Base-by-base conservation (phyloP, 805 yeast genomes). In the Kregervanrija pseudodelftensis region DNA sequence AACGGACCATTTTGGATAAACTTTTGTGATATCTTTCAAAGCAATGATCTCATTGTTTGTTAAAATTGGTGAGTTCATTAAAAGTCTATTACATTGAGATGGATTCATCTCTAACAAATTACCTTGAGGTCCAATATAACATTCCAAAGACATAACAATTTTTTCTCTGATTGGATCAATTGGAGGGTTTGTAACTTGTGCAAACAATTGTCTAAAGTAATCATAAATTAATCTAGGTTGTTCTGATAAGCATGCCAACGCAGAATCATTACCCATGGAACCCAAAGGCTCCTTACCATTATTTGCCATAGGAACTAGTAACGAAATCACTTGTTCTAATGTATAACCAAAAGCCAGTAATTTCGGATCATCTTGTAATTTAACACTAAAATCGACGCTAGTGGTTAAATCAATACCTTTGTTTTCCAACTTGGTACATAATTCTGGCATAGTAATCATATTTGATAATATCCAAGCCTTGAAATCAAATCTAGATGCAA, bases 41-140 rank as follows among this genome's bases (percentile, higher is more conserved):
- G 97, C 95, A 38, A 67, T 68, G 55, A 89, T 76, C 64, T 93
- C 95, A 50, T 74, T 69, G 61, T 80, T 74, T 17, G 85, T 72
- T 55, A 91, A 69, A 37, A 91, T 79, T 46, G 99, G 99, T 17
- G 96, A 82, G 43, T 79, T 77, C 63, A 91, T 72, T 51, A 84
- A 69, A 59, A 91, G 73, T 55, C 98, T 76, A 70, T 90, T 85
- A 74, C 97, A 91, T 70, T 93, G 98, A 46, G 76, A 73, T 9
- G 96, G 82, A 59, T 83, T 81, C 90, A 89, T 88, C 66, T 93
- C 98, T 59, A 91, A 76, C 52, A 91, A 69, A 64, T 91, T 91
- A 47, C 96, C 98, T 66, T 93, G 98, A n/a, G 98, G 98, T 45
- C 99, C 99, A 58, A 91, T 82, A 66, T 85, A 88, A 69, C 99